Conservation (phyloP, 441 rosid species). For the Bocquillonia castaneifolia region DNA sequence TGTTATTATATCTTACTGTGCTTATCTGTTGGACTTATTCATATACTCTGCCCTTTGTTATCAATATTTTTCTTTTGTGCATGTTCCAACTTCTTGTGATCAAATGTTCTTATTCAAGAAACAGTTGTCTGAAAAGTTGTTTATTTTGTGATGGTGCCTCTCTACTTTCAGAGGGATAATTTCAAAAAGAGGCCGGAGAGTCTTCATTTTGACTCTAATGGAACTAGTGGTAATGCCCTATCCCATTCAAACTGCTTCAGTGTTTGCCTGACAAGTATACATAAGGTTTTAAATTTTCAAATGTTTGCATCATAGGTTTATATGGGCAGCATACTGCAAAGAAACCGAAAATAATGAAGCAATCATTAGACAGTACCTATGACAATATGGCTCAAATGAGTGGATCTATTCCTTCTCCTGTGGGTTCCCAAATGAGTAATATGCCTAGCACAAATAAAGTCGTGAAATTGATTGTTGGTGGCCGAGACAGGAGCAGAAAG, state of each 20-base stretch:
- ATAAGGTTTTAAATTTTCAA: slow-evolving; percentile 4
- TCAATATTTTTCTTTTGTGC: slow-evolving; percentile 15
- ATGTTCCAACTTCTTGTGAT: neutral
- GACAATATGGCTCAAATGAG: slow-evolving; percentile 49
- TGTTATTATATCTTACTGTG: too few relatives aligned
- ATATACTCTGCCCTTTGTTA: neutral
- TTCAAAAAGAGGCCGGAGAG: slow-evolving; percentile 67
- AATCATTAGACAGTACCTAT: slow-evolving; percentile 50
- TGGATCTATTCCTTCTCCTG: slow-evolving; percentile 80
- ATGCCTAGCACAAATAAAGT: slow-evolving; percentile 81
- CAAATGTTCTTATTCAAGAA: neutral
- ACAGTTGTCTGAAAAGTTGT: neutral
- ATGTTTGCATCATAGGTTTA: slow-evolving; percentile 46
- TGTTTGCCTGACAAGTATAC: slow-evolving; percentile 2
- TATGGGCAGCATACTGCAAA: slow-evolving; percentile 65
- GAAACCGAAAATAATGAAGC: slow-evolving; percentile 77
- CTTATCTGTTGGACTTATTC: neutral
- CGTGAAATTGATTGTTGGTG: slow-evolving; percentile 63
- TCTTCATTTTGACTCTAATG: slow-evolving; percentile 78
- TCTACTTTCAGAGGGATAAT: slow-evolving; percentile 62
- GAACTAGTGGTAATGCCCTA: slow-evolving; percentile 50
- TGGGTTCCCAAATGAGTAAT: slow-evolving; percentile 92
- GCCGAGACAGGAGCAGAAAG: slow-evolving; percentile 75
- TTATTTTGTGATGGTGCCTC: slow-evolving; percentile 17
- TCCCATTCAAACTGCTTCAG: slow-evolving; percentile 21